These are phyloP conservation scores for Hanseniaspora sp. DNA, from an alignment of 1,139 yeast species.

Conservation along the genomic window DNA sequence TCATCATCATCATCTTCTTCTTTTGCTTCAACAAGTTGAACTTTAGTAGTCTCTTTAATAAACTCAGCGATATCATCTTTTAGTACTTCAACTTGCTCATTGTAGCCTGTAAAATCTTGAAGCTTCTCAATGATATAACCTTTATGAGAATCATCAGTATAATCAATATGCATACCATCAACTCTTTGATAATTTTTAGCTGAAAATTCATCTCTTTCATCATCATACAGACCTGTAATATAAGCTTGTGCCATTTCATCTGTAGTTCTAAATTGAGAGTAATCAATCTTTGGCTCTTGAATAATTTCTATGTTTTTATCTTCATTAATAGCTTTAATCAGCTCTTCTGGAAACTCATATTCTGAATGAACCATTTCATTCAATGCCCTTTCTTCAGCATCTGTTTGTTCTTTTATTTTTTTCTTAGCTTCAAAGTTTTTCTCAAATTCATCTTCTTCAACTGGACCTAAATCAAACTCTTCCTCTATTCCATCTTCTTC, in stretches of 20 bases:
- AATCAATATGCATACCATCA: slow-evolving; percentile 11
- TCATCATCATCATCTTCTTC: slow-evolving; percentile 26
- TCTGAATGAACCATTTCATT: slow-evolving; percentile 17
- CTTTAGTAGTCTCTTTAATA: slow-evolving; percentile 21
- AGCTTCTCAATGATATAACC: slow-evolving; percentile 45
- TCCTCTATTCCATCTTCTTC: slow-evolving; percentile 2
- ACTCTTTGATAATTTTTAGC: slow-evolving; percentile 8
- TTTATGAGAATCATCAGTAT: slow-evolving; percentile 9
- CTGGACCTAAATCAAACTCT: slow-evolving; percentile 11
- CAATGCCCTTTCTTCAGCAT: slow-evolving; percentile 1
- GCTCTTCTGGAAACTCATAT: slow-evolving; percentile 17
- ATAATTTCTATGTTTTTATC: slow-evolving; percentile 18
- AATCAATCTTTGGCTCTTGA: slow-evolving; percentile 32
- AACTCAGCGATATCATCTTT: slow-evolving; percentile 26
- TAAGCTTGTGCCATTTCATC: slow-evolving; percentile 55
- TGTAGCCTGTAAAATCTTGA: slow-evolving; percentile 46
- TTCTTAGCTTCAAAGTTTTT: slow-evolving; percentile 10
- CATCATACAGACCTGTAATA: slow-evolving; percentile 48
- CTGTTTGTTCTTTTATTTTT: slow-evolving; percentile 16
- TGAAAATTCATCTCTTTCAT: slow-evolving; percentile 38
- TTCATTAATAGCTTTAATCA: slow-evolving; percentile 17
- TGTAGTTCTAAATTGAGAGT: slow-evolving; percentile 36
- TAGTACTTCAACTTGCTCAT: slow-evolving; percentile 38
- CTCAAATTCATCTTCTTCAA: slow-evolving; percentile 10
- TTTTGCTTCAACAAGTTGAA: slow-evolving; percentile 25